A percentile compares a stretch with the other conserved stretches of the same genome.
These are phyloP conservation scores for Candida sonorensis DNA, from an alignment of 805 yeast species.

Conservation along the genomic window DNA sequence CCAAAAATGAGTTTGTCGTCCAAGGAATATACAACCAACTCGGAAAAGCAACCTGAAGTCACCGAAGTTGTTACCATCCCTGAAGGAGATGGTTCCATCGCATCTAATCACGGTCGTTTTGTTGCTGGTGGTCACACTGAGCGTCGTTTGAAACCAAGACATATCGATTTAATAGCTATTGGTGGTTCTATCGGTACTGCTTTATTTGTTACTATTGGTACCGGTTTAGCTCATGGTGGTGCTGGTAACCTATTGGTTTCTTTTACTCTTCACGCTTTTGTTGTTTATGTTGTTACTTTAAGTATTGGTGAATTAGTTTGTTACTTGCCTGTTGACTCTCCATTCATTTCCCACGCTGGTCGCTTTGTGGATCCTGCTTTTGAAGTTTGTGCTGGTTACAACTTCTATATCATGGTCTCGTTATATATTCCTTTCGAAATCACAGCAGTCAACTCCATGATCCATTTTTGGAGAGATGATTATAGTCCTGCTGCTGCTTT, in stretches of 20 bases:
- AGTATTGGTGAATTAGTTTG: slow-evolving; percentile 32
- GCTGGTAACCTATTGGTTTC: slow-evolving; percentile 28
- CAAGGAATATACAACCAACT: too few species aligned
- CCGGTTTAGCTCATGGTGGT: slow-evolving; percentile 28
- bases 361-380: slow-evolving; percentile 32
- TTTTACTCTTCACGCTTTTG: slow-evolving; percentile 26
- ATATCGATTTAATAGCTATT: slow-evolving; percentile 33
- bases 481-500: slow-evolving; percentile 42
- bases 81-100: not conserved
- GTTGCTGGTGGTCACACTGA: slow-evolving; percentile 11
- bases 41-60: too few species aligned
- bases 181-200: slow-evolving; percentile 36
- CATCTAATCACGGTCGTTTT: not conserved
- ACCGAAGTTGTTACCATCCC: too few species aligned
- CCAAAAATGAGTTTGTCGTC: too few species aligned
- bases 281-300: slow-evolving; percentile 27
- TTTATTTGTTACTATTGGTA: slow-evolving; percentile 31
- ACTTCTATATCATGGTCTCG: slow-evolving; percentile 36
- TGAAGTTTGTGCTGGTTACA: slow-evolving; percentile 30
- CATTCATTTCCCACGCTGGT: slow-evolving; percentile 32
- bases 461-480: slow-evolving; percentile 46
- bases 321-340: slow-evolving; percentile 31
- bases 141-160: slow-evolving; percentile 30
- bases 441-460: slow-evolving; percentile 43
- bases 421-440: slow-evolving; percentile 43